Evolutionary conservation across 2,329 filamentous ascomycete species (phyloP).

Genomic region (Fusarium oligoseptatum): DNA sequence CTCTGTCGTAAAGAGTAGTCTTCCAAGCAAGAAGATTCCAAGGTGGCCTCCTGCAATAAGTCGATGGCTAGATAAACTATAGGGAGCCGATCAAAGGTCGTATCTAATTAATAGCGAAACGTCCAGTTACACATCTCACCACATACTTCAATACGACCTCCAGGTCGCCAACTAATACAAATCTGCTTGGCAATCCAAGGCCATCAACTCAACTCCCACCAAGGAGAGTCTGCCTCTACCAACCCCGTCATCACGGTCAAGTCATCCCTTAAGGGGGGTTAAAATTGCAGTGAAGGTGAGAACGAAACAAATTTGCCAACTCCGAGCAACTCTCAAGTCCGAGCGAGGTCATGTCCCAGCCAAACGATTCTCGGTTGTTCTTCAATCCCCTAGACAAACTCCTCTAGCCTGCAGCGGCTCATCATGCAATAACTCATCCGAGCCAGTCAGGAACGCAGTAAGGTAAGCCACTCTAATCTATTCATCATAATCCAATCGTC

Average conservation of each 20-base stretch:
- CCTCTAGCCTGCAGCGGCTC: neutral
- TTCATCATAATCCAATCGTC: neutral
- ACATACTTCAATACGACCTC: neutral
- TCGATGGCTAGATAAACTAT: neutral
- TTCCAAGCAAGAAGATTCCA: neutral
- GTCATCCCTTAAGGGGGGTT: neutral
- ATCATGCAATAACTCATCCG: neutral
- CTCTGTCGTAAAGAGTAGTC: neutral
- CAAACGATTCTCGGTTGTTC: neutral
- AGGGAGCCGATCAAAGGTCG: neutral
- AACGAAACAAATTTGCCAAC: too few relatives aligned
- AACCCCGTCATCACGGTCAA: neutral
- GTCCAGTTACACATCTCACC: neutral
- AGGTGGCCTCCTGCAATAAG: neutral
- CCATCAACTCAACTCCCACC: neutral
- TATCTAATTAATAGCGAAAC: neutral
- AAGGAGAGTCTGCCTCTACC: neutral
- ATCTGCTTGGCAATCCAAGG: neutral
- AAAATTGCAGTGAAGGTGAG: neutral
- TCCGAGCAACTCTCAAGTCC: too few relatives aligned
- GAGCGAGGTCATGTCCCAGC: neutral
- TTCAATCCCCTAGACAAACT: neutral
- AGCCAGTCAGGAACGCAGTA: neutral
- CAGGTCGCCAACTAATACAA: neutral
- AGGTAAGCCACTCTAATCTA: neutral